These are phyloP conservation scores for Leptodermis oblonga DNA, from an alignment of 257 asterid genomes.

Conservation along the genomic window DNA sequence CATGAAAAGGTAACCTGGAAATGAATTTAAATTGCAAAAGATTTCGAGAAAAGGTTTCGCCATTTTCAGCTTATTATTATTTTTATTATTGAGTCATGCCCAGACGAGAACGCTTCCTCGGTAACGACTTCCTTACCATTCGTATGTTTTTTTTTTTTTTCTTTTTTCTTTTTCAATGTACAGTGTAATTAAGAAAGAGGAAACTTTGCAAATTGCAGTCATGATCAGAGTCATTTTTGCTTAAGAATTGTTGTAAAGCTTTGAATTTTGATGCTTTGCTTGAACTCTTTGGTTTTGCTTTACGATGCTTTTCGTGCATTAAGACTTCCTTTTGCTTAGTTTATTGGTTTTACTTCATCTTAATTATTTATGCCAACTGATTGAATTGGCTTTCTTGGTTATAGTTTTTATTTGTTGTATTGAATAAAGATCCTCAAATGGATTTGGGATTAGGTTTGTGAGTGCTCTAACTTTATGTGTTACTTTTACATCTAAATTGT, in stretches of 20 bases:
- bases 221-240: not conserved
- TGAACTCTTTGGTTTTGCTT: slow-evolving; percentile 14
- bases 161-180: not conserved
- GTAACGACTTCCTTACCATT: slow-evolving; percentile 45
- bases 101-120: slow-evolving; percentile 34
- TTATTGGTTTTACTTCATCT: slow-evolving; percentile 6
- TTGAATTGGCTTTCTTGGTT: not conserved
- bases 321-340: slow-evolving; percentile 28
- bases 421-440: slow-evolving; percentile 20
- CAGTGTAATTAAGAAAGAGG: not conserved
- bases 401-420: not conserved
- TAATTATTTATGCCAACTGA: too few species aligned
- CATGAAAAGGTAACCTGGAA: not conserved
- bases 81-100: slow-evolving; percentile 22
- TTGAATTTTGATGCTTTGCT: slow-evolving; percentile 15
- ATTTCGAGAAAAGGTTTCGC: not conserved
- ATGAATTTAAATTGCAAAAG: not conserved
- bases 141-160: slow-evolving; percentile 26
- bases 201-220: slow-evolving; percentile 4
- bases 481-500: not conserved
- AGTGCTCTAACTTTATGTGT: not conserved
- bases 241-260: not conserved
- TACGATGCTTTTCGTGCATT: slow-evolving; percentile 36
- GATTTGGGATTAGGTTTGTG: slow-evolving; percentile 46
- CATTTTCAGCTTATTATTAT: not conserved